Base-by-base conservation (phyloP, 1,284 basidiomycete species). In the Cryptococcus floricola region DNA sequence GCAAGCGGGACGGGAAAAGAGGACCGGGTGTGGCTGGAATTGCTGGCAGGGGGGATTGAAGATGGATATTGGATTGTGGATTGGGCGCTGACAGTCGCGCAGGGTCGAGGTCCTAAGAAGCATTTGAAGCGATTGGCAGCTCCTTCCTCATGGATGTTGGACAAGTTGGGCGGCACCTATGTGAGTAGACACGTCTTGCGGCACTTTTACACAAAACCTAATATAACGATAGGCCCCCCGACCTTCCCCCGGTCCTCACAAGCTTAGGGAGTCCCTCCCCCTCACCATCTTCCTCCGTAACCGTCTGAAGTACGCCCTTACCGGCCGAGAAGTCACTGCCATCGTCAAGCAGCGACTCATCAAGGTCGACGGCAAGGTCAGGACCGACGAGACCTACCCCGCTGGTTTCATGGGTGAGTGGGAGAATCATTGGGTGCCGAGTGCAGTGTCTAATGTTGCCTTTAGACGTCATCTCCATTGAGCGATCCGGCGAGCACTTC, bases 401-500 rank as follows among this genome's bases (percentile, higher is more conserved):
- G 84, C 94, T 70, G 95, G 95, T 65, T 98, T 96, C 86, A 88
- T 88, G 91, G 93, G 91, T 93, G 63, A 69, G 86, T 53, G n/a
- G 23, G 14, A 42, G 19, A 42, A n/a, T 9, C 19, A n/a, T 10
- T 23, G 38, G 39, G 14, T 37, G 13, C 38, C 13, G n/a, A 39
- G 10, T 5, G 48, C 34, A 23, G 9, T 4, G 7, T 18, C 28
- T 37, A 41, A 44, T 48, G 4, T 28, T 23, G 23, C n/a, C 13
- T 42, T 10, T 59, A 93, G 93, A 98, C 79, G 95, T 98, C 61
- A 84, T 99, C 77, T 86, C 91, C 59, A 91, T 99, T 68, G 96
- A 98, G 81, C 94, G 94, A 80, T 98, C 95, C 49, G 91, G 90
- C 80, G 95, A 99, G 82, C 89, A 98, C 84, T 99, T 98, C 89